Conservation (phyloP, 495 filamentous ascomycete genomes). For the Aspergillus affinis region DNA sequence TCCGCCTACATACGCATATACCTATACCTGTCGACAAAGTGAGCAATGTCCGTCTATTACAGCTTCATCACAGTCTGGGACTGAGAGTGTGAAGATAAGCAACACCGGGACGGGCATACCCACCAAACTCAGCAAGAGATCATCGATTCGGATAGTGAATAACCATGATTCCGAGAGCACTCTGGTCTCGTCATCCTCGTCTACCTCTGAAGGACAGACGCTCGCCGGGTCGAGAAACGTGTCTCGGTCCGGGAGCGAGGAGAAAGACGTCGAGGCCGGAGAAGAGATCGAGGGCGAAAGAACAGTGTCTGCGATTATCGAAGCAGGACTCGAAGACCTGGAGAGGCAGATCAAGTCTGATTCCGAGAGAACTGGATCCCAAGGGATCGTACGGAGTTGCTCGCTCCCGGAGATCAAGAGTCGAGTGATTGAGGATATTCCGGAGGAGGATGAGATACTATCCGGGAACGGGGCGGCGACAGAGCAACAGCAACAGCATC, state of each 20-base stretch:
- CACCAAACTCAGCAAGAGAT: background rate
- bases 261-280: background rate
- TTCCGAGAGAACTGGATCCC: background rate
- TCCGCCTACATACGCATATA: background rate
- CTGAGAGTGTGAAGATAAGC: background rate
- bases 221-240: background rate
- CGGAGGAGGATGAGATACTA: slow-evolving; percentile 17
- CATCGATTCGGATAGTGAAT: background rate
- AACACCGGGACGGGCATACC: background rate
- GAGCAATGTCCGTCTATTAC: background rate
- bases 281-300: no score
- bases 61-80: no score
- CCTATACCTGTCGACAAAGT: background rate
- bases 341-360: background rate
- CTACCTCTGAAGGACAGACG: background rate
- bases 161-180: background rate
- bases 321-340: background rate
- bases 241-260: background rate
- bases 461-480: background rate
- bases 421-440: slow-evolving; percentile 23
- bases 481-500: no score
- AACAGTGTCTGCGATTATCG: background rate
- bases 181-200: background rate
- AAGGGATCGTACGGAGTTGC: background rate
- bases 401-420: slow-evolving; percentile 11